These are phyloP conservation scores for Buddleja alternifolia DNA, from an alignment of 257 asterid species.

Conservation along the genomic window DNA sequence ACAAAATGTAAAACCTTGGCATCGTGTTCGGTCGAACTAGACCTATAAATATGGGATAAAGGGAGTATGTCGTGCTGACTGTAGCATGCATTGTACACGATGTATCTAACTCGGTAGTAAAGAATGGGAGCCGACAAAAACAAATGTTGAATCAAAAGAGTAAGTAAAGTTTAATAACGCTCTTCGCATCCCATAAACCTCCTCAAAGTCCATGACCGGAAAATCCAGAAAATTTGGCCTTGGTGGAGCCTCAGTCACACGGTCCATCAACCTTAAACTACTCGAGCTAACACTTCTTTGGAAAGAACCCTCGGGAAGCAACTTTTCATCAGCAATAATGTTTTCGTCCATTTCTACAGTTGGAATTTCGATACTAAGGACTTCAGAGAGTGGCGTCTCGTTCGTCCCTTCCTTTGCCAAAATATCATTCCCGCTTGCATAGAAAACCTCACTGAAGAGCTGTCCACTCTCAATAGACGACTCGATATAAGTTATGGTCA, in stretches of 20 bases:
- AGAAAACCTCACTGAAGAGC: constrained; percentile 77
- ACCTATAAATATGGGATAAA: no score
- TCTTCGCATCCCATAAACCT: constrained; percentile 81
- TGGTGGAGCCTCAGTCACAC: constrained; percentile 46
- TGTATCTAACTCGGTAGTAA: no score
- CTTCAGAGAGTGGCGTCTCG: constrained; percentile 53
- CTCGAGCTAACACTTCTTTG: constrained; percentile 71
- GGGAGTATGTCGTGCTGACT: no score
- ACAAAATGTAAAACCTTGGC: no score
- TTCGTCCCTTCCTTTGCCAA: constrained; percentile 81
- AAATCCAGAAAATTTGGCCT: constrained; percentile 82
- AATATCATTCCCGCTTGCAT: constrained; percentile 86
- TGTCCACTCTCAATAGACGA: constrained; percentile 71
- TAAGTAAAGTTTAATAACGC: constrained; percentile 55
- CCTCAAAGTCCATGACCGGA: constrained; percentile 66
- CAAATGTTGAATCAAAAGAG: not conserved
- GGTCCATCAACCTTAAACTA: constrained; percentile 64
- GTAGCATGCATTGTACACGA: no score
- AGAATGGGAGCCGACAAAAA: not conserved
- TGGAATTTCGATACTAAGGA: constrained; percentile 54
- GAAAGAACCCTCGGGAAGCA: constrained; percentile 44
- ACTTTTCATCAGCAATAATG: constrained; percentile 40
- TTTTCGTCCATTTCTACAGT: constrained; percentile 38
- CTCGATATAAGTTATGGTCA: constrained; percentile 70
- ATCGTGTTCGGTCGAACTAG: no score